Conservation (phyloP, 2,329 filamentous ascomycete genomes). For the Dothidotthia symphoricarpi region DNA sequence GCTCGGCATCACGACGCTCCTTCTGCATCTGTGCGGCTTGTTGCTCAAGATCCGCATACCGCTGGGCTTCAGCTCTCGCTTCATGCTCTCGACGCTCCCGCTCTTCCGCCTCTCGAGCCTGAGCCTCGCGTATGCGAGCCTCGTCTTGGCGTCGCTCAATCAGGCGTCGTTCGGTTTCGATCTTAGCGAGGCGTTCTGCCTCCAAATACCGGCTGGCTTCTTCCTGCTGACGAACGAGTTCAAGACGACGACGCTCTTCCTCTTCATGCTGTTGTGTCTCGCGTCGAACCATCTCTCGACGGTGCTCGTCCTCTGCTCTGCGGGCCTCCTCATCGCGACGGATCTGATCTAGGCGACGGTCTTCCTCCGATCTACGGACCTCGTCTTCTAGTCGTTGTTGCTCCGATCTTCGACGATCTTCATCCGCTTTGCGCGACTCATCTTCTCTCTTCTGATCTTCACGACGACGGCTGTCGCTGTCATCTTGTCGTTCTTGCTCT, state of each 20-base stretch:
- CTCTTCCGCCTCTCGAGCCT: conserved; percentile 27
- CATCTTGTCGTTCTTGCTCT: conserved; percentile 31
- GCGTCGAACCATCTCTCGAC: conserved; percentile 20
- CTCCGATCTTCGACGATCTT: conserved; percentile 22
- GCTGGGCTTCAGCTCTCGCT: conserved; percentile 28
- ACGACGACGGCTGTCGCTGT: conserved; percentile 23
- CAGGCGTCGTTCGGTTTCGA: conserved; percentile 28
- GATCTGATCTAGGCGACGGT: conserved; percentile 15
- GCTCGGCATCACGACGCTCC: conserved; percentile 28
- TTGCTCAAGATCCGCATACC: conserved; percentile 18
- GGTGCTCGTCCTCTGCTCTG: conserved; percentile 19
- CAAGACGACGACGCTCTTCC: conserved; percentile 20
- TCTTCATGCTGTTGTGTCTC: conserved; percentile 24
- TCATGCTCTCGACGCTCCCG: conserved; percentile 32
- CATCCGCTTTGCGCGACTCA: conserved; percentile 25
- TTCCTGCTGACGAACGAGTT: conserved; percentile 30
- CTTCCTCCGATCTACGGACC: conserved; percentile 13
- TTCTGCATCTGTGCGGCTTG: conserved; percentile 28
- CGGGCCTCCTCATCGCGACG: conserved; percentile 12
- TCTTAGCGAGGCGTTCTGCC: conserved; percentile 27
- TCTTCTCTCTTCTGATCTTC: conserved; percentile 24
- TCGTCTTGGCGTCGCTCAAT: conserved; percentile 26
- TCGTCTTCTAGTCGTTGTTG: conserved; percentile 21
- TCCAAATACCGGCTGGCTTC: conserved; percentile 30
- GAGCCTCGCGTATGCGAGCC: conserved; percentile 27